Evolutionary conservation across 306 rosid genomes (phyloP), one percentile per base, ranked within the genome.

Genomic region (Pyrus pyrifolia): DNA sequence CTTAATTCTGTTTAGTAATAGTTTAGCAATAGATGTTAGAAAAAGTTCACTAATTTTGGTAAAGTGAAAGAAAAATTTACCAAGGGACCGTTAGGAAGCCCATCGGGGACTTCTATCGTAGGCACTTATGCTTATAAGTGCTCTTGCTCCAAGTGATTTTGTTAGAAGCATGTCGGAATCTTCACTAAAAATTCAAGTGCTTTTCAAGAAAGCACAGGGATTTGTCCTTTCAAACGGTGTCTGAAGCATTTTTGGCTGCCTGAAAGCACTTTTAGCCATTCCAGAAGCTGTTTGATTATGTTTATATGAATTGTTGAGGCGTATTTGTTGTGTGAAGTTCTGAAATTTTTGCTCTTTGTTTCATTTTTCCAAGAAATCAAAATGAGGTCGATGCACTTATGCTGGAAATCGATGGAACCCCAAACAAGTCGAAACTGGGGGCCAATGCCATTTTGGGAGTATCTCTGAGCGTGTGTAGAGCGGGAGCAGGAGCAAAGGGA

Each of bases 381-480:
- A 89, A 92, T 58, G 90, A 88, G 31, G 96, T 96, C 61, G 99
- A 96, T 82, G 90, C 96, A 21, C 67, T 92, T 13, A 92, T 96
- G 98, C 88, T 96, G 86, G 98, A 96, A 74, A 91, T 96, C 51
- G 99, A 96, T 73, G 99, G 98, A 62, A 96, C 99, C 10, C 85
- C 98, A 29, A 96, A 96, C 92, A 96, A 96, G 87, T 89, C 98
- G 6, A 91, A 96, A 69, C 82, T 96, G 27, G 98, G 99, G 77
- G 99, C 99, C 53, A 96, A 96, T 90, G 99, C 99, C 70, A 90
- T 95, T 72, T 78, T 95, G 83, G 99, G 99, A 86, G 97, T 95
- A 74, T 95, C 97, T 6, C 85, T 92, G 74, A 91, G 99, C 55
- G 87, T 92, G 46, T 95, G 99, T 72, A 90, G 97, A 88, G 97